Conservation (phyloP, 495 filamentous ascomycete genomes). For the Penicillium coprophilum region DNA sequence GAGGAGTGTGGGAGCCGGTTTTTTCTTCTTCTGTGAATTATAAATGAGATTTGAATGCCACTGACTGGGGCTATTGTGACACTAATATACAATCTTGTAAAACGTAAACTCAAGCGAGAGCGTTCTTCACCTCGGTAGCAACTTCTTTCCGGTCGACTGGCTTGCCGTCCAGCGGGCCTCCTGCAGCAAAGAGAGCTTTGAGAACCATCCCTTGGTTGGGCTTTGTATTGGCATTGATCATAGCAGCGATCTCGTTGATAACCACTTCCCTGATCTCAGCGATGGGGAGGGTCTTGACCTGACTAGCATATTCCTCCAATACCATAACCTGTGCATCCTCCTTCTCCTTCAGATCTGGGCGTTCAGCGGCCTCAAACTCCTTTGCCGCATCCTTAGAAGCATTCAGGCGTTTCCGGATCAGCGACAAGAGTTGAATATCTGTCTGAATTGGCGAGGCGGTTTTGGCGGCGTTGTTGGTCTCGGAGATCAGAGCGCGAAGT, state of each 20-base stretch:
- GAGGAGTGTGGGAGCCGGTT: slow-evolving; percentile 2
- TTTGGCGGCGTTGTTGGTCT: slow-evolving; percentile 63
- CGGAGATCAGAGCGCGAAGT: slow-evolving; percentile 59
- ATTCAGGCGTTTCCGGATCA: slow-evolving; percentile 56
- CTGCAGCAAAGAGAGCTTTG: slow-evolving; percentile 47
- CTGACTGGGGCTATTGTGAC: slow-evolving; percentile 20
- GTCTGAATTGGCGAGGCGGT: slow-evolving; percentile 56
- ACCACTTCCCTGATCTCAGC: slow-evolving; percentile 53
- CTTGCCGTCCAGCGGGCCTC: slow-evolving; percentile 53
- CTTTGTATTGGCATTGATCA: slow-evolving; percentile 46
- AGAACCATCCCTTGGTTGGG: slow-evolving; percentile 47
- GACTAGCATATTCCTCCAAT: slow-evolving; percentile 56
- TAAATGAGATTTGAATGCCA: slow-evolving; percentile 11
- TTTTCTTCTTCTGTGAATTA: slow-evolving; percentile 7
- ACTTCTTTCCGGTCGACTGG: slow-evolving; percentile 53
- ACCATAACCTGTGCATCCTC: slow-evolving; percentile 56
- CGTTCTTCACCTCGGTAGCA: slow-evolving; percentile 47
- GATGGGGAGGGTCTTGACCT: slow-evolving; percentile 49
- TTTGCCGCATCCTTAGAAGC: slow-evolving; percentile 49
- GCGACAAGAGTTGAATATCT: slow-evolving; percentile 57
- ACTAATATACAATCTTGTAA: slow-evolving; percentile 20
- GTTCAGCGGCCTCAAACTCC: slow-evolving; percentile 51
- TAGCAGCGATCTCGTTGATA: slow-evolving; percentile 37
- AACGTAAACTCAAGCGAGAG: slow-evolving; percentile 23
- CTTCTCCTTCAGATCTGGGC: slow-evolving; percentile 57